phyloP scores from a whole-genome alignment of 2,329 filamentous ascomycete species.

The Verticillium albo-atrum region DNA sequence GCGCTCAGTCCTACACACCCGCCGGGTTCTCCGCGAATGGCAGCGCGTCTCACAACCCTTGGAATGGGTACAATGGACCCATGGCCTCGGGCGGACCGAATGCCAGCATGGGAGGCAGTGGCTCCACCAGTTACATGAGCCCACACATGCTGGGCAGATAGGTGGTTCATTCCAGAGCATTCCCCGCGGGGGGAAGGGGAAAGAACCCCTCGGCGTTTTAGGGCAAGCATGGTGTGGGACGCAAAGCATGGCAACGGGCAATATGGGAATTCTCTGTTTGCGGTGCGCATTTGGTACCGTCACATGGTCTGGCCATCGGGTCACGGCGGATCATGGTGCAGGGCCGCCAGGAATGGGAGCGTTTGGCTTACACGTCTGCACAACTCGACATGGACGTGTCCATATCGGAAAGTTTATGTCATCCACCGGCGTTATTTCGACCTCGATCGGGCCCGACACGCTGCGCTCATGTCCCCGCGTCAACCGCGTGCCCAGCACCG shows the following conservation, averaged over 20 bases:
- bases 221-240: background rate
- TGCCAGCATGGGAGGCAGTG: constrained; percentile 13
- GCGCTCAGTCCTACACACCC: constrained; percentile 9
- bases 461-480: background rate
- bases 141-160: constrained; percentile 30
- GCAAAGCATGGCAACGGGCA: background rate
- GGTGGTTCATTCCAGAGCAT: background rate
- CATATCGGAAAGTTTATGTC: background rate
- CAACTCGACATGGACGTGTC: background rate
- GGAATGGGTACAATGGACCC: constrained; percentile 8
- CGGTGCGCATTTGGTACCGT: background rate
- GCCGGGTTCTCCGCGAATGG: constrained; percentile 11
- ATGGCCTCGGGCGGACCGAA: constrained; percentile 14
- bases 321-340: background rate
- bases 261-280: background rate
- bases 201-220: background rate
- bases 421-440: background rate
- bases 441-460: background rate
- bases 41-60: constrained; percentile 14
- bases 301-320: background rate
- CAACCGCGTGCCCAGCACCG: no score
- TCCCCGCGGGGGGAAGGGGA: background rate
- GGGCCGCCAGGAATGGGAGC: background rate
- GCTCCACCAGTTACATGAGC: constrained; percentile 19
- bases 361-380: background rate